phyloP scores from a whole-genome alignment of 148 eudicot species.

The Rhododendron mucronatum region DNA sequence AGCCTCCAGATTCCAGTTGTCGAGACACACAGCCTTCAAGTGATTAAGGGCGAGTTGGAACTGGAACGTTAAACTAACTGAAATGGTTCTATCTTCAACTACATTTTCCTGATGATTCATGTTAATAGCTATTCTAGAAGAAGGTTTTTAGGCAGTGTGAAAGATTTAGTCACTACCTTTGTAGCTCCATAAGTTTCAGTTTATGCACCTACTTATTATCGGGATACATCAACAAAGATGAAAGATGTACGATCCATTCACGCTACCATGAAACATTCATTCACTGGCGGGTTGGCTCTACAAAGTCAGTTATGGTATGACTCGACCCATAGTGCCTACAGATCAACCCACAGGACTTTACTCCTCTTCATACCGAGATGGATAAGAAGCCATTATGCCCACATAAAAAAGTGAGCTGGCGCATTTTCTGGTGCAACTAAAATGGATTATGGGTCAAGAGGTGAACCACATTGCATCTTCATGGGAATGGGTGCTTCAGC shows the following conservation, averaged over 20 bases:
- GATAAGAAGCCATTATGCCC: neutral
- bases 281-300: neutral
- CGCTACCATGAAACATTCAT: neutral
- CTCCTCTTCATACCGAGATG: neutral
- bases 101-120: neutral
- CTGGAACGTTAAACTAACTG: neutral
- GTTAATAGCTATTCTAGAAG: neutral
- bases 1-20: neutral
- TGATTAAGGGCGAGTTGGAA: neutral
- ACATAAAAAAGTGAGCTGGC: neutral
- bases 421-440: neutral
- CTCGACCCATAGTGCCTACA: neutral
- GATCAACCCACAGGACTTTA: neutral
- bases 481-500: neutral
- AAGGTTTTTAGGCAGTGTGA: neutral
- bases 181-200: neutral
- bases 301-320: neutral
- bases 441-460: neutral
- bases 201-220: neutral
- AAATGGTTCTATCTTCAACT: neutral
- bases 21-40: neutral
- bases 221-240: neutral
- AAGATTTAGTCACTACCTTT: neutral
- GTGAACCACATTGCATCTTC: neutral
- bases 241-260: neutral